These are phyloP conservation scores for Alnus glutinosa DNA, from an alignment of 306 rosid genomes.

Conservation along the genomic window DNA sequence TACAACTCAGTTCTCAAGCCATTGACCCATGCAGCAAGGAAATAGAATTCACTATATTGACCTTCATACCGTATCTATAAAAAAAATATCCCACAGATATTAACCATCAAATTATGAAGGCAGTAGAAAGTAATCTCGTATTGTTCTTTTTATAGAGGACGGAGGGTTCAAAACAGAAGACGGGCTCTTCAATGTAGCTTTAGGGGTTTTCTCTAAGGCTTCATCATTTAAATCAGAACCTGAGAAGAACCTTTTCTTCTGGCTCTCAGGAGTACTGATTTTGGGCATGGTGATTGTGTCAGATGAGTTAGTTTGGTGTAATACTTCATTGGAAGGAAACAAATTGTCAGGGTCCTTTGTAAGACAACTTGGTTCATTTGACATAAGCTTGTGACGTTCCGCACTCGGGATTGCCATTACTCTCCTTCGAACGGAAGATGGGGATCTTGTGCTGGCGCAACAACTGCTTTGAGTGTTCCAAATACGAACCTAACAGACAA, in stretches of 20 bases:
- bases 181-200: constrained; percentile 75
- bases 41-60: constrained; percentile 11
- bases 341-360: constrained; percentile 27
- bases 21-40: background rate
- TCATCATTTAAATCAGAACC: constrained; percentile 35
- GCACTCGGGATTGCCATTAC: constrained; percentile 70
- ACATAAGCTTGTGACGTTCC: constrained; percentile 51
- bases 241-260: constrained; percentile 36
- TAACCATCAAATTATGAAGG: constrained; percentile 28
- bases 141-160: constrained; percentile 79
- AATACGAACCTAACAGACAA: constrained; percentile 57
- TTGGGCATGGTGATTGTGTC: constrained; percentile 49
- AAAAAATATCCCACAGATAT: background rate
- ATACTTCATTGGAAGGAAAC: constrained; percentile 26
- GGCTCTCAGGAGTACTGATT: constrained; percentile 51
- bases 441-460: constrained; percentile 34
- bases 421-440: constrained; percentile 68
- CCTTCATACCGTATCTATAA: constrained; percentile 13
- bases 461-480: constrained; percentile 55
- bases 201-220: constrained; percentile 67
- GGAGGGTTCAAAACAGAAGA: constrained; percentile 92
- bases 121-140: constrained; percentile 74
- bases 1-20: constrained; percentile 18
- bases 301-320: constrained; percentile 19
- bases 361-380: constrained; percentile 31